Percentiles rank a stretch among this genome's conserved stretches.
These are phyloP conservation scores for Elaeis oleifera DNA, from an alignment of 202 grass and related monocot species.

Conservation along the genomic window DNA sequence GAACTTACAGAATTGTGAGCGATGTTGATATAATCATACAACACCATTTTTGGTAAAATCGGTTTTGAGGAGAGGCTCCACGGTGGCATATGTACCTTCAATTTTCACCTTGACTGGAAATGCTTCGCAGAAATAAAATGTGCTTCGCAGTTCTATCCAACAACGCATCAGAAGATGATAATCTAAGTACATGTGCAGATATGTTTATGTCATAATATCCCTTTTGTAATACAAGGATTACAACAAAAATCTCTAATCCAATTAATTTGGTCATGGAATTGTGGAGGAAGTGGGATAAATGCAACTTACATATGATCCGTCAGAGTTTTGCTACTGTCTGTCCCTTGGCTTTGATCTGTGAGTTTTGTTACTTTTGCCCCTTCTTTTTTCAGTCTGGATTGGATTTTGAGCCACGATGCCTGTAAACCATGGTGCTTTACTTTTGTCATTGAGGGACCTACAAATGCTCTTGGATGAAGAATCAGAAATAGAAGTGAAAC, in stretches of 20 bases:
- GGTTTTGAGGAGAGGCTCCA: not conserved
- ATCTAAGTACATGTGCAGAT: not conserved
- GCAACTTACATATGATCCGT: constrained; percentile 43
- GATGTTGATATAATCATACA: not conserved
- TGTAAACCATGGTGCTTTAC: constrained; percentile 6
- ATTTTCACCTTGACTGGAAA: constrained; percentile 50
- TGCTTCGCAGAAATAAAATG: constrained; percentile 51
- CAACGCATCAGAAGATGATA: constrained; percentile 27
- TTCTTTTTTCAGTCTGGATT: constrained; percentile 26
- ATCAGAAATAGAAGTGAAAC: constrained; percentile 23
- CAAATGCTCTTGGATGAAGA: constrained; percentile 7
- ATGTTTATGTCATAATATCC: not conserved
- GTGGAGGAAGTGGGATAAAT: not conserved
- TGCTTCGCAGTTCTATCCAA: constrained; percentile 50
- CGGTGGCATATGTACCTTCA: constrained; percentile 16
- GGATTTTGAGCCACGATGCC: constrained; percentile 17
- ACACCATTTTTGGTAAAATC: not conserved
- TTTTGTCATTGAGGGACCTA: constrained; percentile 25
- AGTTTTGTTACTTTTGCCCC: constrained; percentile 25
- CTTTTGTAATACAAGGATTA: constrained; percentile 6
- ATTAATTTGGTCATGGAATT: not conserved
- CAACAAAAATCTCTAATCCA: not conserved
- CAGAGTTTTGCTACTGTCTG: constrained; percentile 59
- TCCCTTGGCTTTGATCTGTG: constrained; percentile 58
- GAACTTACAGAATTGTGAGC: not conserved